Conservation (phyloP, 2,329 filamentous ascomycete species). For the Corinectria fuckeliana region DNA sequence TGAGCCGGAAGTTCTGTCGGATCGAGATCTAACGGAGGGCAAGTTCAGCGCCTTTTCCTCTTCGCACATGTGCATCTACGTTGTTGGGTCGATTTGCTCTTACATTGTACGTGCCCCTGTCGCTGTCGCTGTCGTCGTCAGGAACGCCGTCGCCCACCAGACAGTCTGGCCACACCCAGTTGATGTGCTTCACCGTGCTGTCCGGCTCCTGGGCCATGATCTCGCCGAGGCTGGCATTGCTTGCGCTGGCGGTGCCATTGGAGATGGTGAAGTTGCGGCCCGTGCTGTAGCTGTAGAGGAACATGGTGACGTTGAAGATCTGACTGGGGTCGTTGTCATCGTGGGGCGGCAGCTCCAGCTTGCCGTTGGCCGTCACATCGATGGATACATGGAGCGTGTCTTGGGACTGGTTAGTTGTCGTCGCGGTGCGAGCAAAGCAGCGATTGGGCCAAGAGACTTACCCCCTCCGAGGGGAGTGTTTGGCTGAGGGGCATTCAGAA, state of each 20-base stretch:
- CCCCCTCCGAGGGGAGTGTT: conserved; percentile 69
- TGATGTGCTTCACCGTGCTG: conserved; percentile 76
- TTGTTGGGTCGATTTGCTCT: conserved; percentile 20
- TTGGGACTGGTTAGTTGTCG: conserved; percentile 34
- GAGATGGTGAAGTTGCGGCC: conserved; percentile 72
- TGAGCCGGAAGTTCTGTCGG: conserved; percentile 72
- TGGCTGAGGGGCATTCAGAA: conserved; percentile 71
- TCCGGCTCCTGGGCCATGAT: conserved; percentile 69
- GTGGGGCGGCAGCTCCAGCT: conserved; percentile 64
- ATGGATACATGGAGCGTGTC: conserved; percentile 68
- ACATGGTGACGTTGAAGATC: conserved; percentile 70
- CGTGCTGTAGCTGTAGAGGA: conserved; percentile 69
- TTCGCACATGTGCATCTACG: background rate
- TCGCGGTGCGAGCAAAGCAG: background rate
- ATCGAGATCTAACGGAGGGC: conserved; percentile 63
- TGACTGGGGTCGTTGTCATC: conserved; percentile 59
- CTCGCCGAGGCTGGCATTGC: conserved; percentile 57
- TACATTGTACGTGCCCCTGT: conserved; percentile 67
- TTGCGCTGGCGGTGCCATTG: conserved; percentile 62
- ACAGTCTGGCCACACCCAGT: conserved; percentile 75
- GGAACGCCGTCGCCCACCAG: conserved; percentile 66
- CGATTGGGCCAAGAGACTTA: conserved; percentile 43
- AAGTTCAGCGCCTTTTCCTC: conserved; percentile 4
- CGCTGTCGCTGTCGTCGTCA: conserved; percentile 49
- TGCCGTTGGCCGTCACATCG: conserved; percentile 70